A percentile compares a stretch with the other conserved stretches of the same genome.
These are phyloP conservation scores for Vitis hybrid DNA, from an alignment of 177 flowering plant genomes.

Conservation along the genomic window DNA sequence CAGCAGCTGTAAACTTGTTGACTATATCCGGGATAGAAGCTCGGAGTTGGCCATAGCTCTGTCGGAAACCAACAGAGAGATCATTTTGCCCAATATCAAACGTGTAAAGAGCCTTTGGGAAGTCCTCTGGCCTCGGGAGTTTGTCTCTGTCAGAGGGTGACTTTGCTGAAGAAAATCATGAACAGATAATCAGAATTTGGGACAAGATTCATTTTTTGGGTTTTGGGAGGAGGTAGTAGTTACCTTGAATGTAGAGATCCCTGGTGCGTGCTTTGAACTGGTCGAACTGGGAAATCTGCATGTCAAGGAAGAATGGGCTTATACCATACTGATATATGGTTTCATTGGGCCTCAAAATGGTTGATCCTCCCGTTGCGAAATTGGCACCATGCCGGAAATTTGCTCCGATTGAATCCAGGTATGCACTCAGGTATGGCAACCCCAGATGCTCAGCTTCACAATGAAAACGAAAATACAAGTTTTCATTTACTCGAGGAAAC, in stretches of 20 bases:
- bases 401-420: slow-evolving; percentile 30
- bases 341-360: slow-evolving; percentile 24
- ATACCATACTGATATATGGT: slow-evolving; percentile 22
- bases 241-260: slow-evolving; percentile 22
- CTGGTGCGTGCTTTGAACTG: slow-evolving; percentile 24
- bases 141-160: slow-evolving; percentile 22
- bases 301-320: slow-evolving; percentile 35
- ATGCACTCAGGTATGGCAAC: slow-evolving; percentile 35
- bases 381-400: slow-evolving; percentile 31
- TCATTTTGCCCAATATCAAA: slow-evolving; percentile 81
- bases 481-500: background rate
- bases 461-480: background rate
- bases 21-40: slow-evolving; percentile 53
- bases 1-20: slow-evolving; percentile 48
- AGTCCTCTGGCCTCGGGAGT: slow-evolving; percentile 56
- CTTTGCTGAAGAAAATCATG: slow-evolving; percentile 34
- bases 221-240: background rate
- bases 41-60: slow-evolving; percentile 30
- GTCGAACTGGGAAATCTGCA: slow-evolving; percentile 25
- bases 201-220: background rate
- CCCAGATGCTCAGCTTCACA: slow-evolving; percentile 30
- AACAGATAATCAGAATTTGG: background rate
- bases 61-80: slow-evolving; percentile 46
- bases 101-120: slow-evolving; percentile 62
- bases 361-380: slow-evolving; percentile 37